Evolutionary conservation across 768 basidiomycete genomes (phyloP).

Genomic region (Tylopilus balloui): DNA sequence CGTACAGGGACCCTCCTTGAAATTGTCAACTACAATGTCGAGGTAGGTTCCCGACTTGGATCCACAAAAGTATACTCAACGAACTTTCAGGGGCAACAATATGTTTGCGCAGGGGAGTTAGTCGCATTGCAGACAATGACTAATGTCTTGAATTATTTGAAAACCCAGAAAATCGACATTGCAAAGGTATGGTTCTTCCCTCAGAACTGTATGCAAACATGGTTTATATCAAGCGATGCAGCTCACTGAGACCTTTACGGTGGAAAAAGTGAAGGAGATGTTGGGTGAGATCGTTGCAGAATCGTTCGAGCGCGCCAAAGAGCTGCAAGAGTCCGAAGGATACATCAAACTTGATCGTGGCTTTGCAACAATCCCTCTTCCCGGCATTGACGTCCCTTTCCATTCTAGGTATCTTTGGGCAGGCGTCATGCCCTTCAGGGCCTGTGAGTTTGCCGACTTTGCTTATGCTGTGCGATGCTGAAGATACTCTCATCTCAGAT

Average conservation of each 20-base stretch:
- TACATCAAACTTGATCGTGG: conserved; percentile 94
- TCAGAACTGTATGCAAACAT: not conserved
- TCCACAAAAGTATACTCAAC: not conserved
- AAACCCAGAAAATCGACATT: conserved; percentile 93
- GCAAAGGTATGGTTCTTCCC: conserved; percentile 51
- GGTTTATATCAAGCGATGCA: conserved; percentile 28
- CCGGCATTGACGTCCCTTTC: conserved; percentile 99
- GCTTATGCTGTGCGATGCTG: not conserved
- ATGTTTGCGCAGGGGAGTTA: conserved; percentile 97
- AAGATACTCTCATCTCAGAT: conserved; percentile 47
- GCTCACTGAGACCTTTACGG: conserved; percentile 81
- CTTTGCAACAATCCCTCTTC: conserved; percentile 91
- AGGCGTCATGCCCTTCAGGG: conserved; percentile 94
- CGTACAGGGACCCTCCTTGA: conserved; percentile 82
- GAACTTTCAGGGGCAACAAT: conserved; percentile 86
- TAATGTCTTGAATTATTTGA: conserved; percentile 94
- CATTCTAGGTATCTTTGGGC: conserved; percentile 99
- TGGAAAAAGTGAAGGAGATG: conserved; percentile 97
- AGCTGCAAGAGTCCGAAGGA: conserved; percentile 77
- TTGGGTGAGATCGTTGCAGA: conserved; percentile 85
- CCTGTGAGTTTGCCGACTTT: conserved; percentile 56
- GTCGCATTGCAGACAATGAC: conserved; percentile 90
- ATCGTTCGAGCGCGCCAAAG: conserved; percentile 69
- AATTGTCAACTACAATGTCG: conserved; percentile 96
- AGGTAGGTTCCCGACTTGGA: conserved; percentile 43